Base-by-base conservation (phyloP, 2,329 filamentous ascomycete species). In the Sphaceloma murrayae region DNA sequence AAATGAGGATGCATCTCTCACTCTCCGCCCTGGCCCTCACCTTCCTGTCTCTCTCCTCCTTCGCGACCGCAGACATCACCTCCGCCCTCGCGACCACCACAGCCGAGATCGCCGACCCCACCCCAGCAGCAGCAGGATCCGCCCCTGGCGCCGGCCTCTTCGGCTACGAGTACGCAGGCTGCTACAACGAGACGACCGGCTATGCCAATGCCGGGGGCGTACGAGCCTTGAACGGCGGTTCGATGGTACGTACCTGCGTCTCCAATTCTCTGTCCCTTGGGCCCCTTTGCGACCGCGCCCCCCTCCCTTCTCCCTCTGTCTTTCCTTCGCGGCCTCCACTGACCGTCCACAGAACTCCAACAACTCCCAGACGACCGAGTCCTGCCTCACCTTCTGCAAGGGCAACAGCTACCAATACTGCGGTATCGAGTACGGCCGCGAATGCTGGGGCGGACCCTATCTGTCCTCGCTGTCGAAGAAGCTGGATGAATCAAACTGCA, bases 381-480 rank as follows among this genome's bases (percentile, higher is more conserved):
- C 58, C 47, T 79, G 75, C 54, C 62, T 76, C 17, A 57, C 58
- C 6, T 75, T 69, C 56, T 78, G 74, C 61, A 51, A 57, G n/a
- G 53, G 49, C 19, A 61, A 62, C 21, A 54, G 55, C 40, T 54
- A 54, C 26, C 59, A 61, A 44, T 75, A 70, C 54, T 74, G 73
- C 2, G 74, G 74, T 2, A 54, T 78, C 30, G 72, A 78, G 60
- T 77, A 69, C 58, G 53, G 51, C 24, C 74, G 73, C 45, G 74
- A 78, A 61, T 80, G 75, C 65, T 79, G 73, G 68, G 80, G 77
- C 57, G 66, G 70, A 16, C 62, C 68, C 13, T 61, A 62, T 34
- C 53, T 79, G n/a, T 67, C 67, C 6, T 57, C 60, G 6, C 63
- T 75, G 17, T 66, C 72, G 11, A 56, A 54, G 7, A 65, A 67